Evolutionary conservation across 2,329 filamentous ascomycete species (phyloP), one percentile per base, ranked within the genome.

Genomic region (Penicillium sp.): DNA sequence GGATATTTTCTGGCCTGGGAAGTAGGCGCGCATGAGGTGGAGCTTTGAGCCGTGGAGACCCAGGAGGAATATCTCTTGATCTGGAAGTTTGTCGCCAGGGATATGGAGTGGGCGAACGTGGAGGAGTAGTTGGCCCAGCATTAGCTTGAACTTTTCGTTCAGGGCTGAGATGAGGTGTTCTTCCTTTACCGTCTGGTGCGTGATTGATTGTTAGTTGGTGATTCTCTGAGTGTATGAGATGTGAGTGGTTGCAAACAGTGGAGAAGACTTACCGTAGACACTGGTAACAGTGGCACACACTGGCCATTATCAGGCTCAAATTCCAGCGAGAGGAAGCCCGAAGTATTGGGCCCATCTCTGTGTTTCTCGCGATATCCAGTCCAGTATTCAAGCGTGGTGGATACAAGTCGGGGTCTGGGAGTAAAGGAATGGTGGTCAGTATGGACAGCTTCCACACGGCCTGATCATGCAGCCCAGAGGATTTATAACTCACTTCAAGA

Each of bases 31-130:
- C n/a, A 71, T 52, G 22, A 72, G 42, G 39, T 71, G 68, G 2
- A 72, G 55, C 22, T 60, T 62, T 3, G 67, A 65, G 16, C 70
- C 69, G 57, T 72, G 68, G 1, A 70, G 50, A 9, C 64, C 64
- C 16, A 72, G 53, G 0, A 71, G 59, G 53, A 65, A 72, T 19
- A 64, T 59, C 37, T 72, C 70, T 59, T 72, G 70, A 55, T 69
- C 66, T 0, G 69, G 69, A 10, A 71, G 21, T 22, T 66, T 65
- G 57, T 71, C 65, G 16, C 57, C 64, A 6, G 56, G 59, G 3
- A 59, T 50, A 8, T 53, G 51, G 16, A 66, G 58, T 16, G 54
- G 57, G 26, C 58, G 53, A 16, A 68, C 42, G 45, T 69, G 53
- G 11, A 59, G 44, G n/a, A 65, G 54, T 16, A 71, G 53, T 44